Conservation (phyloP, 768 basidiomycete species). For the Guyanaporus albipodus region DNA sequence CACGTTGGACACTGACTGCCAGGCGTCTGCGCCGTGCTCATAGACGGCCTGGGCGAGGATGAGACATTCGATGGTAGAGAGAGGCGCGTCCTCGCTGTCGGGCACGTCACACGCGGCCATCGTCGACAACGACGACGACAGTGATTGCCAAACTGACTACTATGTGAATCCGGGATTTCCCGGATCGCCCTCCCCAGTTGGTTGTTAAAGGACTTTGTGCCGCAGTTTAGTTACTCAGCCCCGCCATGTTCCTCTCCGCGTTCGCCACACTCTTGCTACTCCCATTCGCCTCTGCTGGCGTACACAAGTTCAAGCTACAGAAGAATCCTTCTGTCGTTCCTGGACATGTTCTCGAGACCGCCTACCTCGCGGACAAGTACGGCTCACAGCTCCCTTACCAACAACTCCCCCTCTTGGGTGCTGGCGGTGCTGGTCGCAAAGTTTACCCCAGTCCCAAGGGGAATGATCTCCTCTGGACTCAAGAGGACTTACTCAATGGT, state of each 20-base stretch:
- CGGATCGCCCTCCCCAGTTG: slow-evolving; percentile 3
- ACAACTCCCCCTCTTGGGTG: slow-evolving; percentile 64
- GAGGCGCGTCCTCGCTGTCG: slow-evolving; percentile 10
- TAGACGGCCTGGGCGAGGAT: slow-evolving; percentile 84
- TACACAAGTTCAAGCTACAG: slow-evolving; percentile 86
- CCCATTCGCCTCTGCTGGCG: slow-evolving; percentile 48
- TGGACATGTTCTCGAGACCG: slow-evolving; percentile 67
- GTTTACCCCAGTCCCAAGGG: slow-evolving; percentile 45
- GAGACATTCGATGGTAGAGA: slow-evolving; percentile 60
- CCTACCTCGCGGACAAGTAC: slow-evolving; percentile 95
- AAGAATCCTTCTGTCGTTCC: slow-evolving; percentile 65
- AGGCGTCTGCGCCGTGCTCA: slow-evolving; percentile 68
- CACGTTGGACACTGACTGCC: slow-evolving; percentile 62
- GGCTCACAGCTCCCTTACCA: slow-evolving; percentile 44
- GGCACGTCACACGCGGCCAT: slow-evolving; percentile 5
- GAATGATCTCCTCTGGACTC: slow-evolving; percentile 76
- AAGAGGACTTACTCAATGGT: slow-evolving; percentile 61
- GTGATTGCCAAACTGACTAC: slow-evolving; percentile 4
- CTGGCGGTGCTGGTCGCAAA: slow-evolving; percentile 68
- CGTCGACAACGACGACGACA: slow-evolving; percentile 1
- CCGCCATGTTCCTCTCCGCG: slow-evolving; percentile 42
- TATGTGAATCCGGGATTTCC: slow-evolving; percentile 16
- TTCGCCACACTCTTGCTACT: slow-evolving; percentile 39
- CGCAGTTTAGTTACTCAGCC: slow-evolving; percentile 19
- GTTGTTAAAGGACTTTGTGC: slow-evolving; percentile 24